Percentiles rank a stretch among this genome's conserved stretches.
These are phyloP conservation scores for Chimonanthus salicifolius DNA, from an alignment of 164 flowering plant genomes.

Conservation along the genomic window DNA sequence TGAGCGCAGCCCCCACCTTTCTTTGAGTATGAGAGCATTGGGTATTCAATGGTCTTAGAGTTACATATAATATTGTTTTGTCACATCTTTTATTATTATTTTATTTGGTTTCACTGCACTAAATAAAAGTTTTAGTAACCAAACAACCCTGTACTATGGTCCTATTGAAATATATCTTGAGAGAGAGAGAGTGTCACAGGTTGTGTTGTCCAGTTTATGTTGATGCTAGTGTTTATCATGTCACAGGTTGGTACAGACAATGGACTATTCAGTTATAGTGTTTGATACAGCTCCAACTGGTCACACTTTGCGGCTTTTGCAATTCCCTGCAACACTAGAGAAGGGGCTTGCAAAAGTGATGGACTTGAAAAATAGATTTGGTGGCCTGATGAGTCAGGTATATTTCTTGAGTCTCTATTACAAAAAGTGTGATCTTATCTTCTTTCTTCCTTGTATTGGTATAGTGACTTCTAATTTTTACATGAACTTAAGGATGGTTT, in stretches of 20 bases:
- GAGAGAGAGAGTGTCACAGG: no score
- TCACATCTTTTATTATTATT: no score
- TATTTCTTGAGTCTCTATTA: neutral
- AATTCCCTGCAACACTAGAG: conserved; percentile 90
- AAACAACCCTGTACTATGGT: neutral
- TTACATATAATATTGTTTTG: no score
- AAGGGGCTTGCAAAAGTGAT: conserved; percentile 87
- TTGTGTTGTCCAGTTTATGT: neutral
- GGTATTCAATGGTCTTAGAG: no score
- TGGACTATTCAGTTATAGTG: conserved; percentile 95
- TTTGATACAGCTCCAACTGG: conserved; percentile 99
- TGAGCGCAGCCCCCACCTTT: no score
- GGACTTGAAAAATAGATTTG: conserved; percentile 84
- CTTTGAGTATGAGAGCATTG: no score
- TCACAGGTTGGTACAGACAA: conserved; percentile 87
- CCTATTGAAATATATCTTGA: neutral
- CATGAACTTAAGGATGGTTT: no score
- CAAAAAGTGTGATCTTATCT: neutral
- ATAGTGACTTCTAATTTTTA: no score
- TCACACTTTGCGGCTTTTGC: conserved; percentile 87
- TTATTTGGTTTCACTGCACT: neutral
- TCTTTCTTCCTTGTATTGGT: no score
- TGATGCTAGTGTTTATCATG: neutral
- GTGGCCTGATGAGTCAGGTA: conserved; percentile 88
- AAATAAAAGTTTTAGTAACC: neutral